These are phyloP conservation scores for Citrus trifoliata DNA, from an alignment of 345 rosid species.

Conservation along the genomic window DNA sequence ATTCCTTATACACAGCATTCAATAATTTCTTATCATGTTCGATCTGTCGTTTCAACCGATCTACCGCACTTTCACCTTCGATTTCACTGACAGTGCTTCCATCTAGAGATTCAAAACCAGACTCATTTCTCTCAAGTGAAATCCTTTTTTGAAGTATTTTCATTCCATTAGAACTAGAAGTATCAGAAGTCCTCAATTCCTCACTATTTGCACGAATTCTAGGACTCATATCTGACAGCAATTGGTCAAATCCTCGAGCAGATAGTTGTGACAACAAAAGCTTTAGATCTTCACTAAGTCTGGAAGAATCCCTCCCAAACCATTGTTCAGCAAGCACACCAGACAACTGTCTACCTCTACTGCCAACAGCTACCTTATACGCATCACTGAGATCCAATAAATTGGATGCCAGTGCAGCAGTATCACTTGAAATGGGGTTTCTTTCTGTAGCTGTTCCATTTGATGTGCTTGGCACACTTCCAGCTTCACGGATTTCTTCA, in stretches of 20 bases:
- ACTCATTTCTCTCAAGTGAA: constrained; percentile 88
- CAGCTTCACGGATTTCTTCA: constrained; percentile 23
- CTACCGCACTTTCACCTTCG: constrained; percentile 77
- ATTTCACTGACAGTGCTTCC: constrained; percentile 78
- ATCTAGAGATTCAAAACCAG: constrained; percentile 66
- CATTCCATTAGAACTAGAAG: constrained; percentile 44
- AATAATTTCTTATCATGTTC: constrained; percentile 71
- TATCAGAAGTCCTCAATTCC: constrained; percentile 42
- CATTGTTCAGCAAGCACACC: constrained; percentile 60
- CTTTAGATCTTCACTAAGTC: constrained; percentile 66
- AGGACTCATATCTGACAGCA: constrained; percentile 58
- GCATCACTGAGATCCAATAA: constrained; percentile 77
- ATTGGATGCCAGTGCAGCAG: constrained; percentile 33
- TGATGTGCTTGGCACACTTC: constrained; percentile 17
- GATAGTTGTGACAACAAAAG: constrained; percentile 73
- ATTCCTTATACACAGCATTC: constrained; percentile 60
- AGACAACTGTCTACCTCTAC: constrained; percentile 53
- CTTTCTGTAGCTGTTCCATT: constrained; percentile 35
- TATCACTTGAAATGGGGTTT: constrained; percentile 35
- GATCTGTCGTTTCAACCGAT: constrained; percentile 76
- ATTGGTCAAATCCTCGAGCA: constrained; percentile 60
- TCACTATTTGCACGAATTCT: constrained; percentile 44
- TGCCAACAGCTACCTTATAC: constrained; percentile 67
- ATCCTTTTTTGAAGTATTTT: constrained; percentile 57
- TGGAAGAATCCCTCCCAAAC: constrained; percentile 69